Base-by-base conservation (phyloP, 2,329 filamentous ascomycete genomes). In the Ophiognomonia clavigignenti-juglandacearum region DNA sequence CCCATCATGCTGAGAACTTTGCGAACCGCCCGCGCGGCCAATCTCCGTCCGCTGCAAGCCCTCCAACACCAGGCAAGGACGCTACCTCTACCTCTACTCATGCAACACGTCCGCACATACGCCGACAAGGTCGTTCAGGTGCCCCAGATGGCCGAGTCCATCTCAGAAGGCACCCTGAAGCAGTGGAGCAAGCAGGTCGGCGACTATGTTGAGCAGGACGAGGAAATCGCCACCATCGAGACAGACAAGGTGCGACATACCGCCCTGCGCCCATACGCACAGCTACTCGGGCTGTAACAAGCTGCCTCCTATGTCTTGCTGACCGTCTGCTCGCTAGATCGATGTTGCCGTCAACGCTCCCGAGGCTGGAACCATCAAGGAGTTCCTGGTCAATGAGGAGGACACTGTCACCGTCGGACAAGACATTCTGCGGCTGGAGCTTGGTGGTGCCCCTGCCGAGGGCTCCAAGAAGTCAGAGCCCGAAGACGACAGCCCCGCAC, bases 141-240 rank as follows among this genome's bases (percentile, higher is more conserved):
- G 57, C 93, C 93, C 27, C 82, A 93, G 65, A 97, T 98, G 93
- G 93, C 93, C 54, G 93, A 98, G 70, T 97, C 93, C 41, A 97
- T 98, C 67, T 95, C 89, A 37, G 93, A 98, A 70, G 93, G 93
- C 52, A 98, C 93, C 19, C 68, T 98, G 62, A 96, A 96, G 73
- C 90, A 96, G 64, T 97, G 91, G 75, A 86, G 82, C 61, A 97
- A 97, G 67, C 67, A 92, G 71, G 75, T 96, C 59, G 93, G 93
- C 61, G 93, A 98, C 66, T 91, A 83, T 59, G 91, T 98, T 43
- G 90, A 95, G 73, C 85, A 85, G 61, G 93, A 98, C 63, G 93
- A 97, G 71, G 93, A 98, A 68, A 92, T 98, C 66, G 93, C 93
- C 26, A 96, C 92, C 41, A 98, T 98, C 62, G 93, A 98, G 72